phyloP scores from a whole-genome alignment of 768 basidiomycete genomes.

The Leccinum imitatum region DNA sequence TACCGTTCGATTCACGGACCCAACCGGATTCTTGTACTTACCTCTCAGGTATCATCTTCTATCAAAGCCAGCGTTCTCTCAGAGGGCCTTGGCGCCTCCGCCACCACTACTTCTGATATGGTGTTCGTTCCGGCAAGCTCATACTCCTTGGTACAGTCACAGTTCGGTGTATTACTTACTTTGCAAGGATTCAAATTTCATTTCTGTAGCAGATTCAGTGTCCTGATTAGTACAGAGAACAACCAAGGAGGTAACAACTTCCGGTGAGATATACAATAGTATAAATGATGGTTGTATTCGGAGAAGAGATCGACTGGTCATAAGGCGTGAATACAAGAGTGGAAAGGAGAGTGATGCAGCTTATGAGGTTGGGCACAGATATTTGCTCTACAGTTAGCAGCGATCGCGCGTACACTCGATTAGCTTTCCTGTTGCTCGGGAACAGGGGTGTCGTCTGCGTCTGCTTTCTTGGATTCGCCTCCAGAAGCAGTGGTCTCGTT shows the following conservation, averaged over 20 bases:
- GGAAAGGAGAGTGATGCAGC: conserved; percentile 4
- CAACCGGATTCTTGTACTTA: neutral
- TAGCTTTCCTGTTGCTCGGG: conserved; percentile 5
- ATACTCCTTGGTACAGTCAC: neutral
- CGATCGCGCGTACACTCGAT: neutral
- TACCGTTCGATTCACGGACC: neutral
- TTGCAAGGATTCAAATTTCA: conserved; percentile 1
- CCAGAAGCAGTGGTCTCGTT: conserved; percentile 4
- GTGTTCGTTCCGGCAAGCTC: neutral
- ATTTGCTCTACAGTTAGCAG: neutral
- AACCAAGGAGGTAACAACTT: neutral
- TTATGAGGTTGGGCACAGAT: neutral
- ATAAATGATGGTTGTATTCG: conserved; percentile 8
- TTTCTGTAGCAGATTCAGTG: conserved; percentile 1
- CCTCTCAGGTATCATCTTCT: neutral
- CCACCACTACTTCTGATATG: neutral
- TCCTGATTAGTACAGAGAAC: conserved; percentile 19
- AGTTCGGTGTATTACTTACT: neutral
- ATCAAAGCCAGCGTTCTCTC: neutral
- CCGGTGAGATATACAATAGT: conserved; percentile 12
- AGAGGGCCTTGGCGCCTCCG: neutral
- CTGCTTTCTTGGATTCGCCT: conserved; percentile 9
- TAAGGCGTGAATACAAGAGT: conserved; percentile 5
- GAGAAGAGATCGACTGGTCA: conserved; percentile 1
- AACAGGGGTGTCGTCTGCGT: neutral